A percentile compares a stretch with the other conserved stretches of the same genome.
These are phyloP conservation scores for Pulchroboletus neoregius DNA, from an alignment of 1,284 basidiomycete genomes.

Conservation along the genomic window DNA sequence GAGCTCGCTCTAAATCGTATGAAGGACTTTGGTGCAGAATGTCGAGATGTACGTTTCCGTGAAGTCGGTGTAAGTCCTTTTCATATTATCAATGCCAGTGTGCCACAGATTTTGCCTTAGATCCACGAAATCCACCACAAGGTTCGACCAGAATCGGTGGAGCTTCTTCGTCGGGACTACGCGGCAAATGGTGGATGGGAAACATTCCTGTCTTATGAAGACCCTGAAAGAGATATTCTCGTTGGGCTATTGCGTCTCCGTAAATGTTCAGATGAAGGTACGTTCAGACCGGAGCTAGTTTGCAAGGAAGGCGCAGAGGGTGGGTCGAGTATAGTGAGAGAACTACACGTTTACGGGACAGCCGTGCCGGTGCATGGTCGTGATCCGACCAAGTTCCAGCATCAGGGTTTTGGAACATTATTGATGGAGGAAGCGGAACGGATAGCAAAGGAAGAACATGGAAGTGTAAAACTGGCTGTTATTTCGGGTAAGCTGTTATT, in stretches of 20 bases:
- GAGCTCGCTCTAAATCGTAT: slow-evolving; percentile 95
- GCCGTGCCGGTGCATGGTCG: slow-evolving; percentile 96
- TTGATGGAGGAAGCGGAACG: slow-evolving; percentile 99
- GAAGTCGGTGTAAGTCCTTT: slow-evolving; percentile 85
- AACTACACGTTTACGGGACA: slow-evolving; percentile 98
- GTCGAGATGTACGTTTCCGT: slow-evolving; percentile 94
- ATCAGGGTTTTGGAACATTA: slow-evolving; percentile 94
- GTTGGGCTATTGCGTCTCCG: slow-evolving; percentile 90
- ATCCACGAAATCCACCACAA: slow-evolving; percentile 99
- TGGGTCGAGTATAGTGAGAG: slow-evolving; percentile 91
- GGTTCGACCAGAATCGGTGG: slow-evolving; percentile 92
- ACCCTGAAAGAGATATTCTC: slow-evolving; percentile 94
- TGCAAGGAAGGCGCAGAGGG: slow-evolving; percentile 64
- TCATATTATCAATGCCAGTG: neutral
- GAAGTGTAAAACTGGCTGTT: slow-evolving; percentile 90
- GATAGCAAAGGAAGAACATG: slow-evolving; percentile 98
- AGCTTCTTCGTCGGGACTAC: slow-evolving; percentile 96
- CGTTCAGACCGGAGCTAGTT: slow-evolving; percentile 91
- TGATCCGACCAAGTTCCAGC: slow-evolving; percentile 98
- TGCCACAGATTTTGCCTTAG: slow-evolving; percentile 37
- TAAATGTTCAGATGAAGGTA: slow-evolving; percentile 95
- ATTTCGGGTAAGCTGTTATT: slow-evolving; percentile 70
- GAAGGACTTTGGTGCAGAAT: slow-evolving; percentile 99
- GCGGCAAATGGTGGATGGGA: slow-evolving; percentile 99
- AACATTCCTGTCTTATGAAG: slow-evolving; percentile 98